Percentiles rank a stretch among this genome's conserved stretches.
Evolutionary conservation across 495 filamentous ascomycete genomes (phyloP).

Genomic region (Lasiosphaeria ovina): DNA sequence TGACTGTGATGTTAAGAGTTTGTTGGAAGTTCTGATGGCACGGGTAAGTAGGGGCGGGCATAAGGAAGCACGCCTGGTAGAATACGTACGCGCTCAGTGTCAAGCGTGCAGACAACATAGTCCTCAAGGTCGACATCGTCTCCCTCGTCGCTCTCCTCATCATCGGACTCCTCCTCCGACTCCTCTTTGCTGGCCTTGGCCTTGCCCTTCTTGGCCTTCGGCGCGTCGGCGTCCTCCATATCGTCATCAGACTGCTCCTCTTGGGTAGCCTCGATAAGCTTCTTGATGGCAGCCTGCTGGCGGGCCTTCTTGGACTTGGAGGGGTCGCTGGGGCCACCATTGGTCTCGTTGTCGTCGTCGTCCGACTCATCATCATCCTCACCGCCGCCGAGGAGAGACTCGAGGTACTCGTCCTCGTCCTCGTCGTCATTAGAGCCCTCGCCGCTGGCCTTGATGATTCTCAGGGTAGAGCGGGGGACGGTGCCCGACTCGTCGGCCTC

Average conservation of each 20-base stretch:
- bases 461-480: conserved; percentile 77
- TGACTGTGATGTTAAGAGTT: conserved; percentile 85
- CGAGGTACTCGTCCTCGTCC: conserved; percentile 55
- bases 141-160: conserved; percentile 56
- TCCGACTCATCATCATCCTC: conserved; percentile 59
- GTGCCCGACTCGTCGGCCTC: conserved; percentile 62
- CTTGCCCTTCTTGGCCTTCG: conserved; percentile 68
- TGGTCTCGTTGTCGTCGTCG: conserved; percentile 65
- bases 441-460: conserved; percentile 70
- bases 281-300: conserved; percentile 66
- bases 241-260: conserved; percentile 56
- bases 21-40: conserved; percentile 80
- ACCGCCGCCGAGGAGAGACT: conserved; percentile 53
- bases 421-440: conserved; percentile 59
- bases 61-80: neutral
- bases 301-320: conserved; percentile 80
- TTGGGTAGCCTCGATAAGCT: conserved; percentile 65
- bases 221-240: conserved; percentile 60
- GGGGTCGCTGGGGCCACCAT: conserved; percentile 87
- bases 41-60: conserved; percentile 31
- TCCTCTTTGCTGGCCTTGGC: conserved; percentile 69
- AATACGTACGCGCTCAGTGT: conserved; percentile 59
- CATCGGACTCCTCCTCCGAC: conserved; percentile 54
- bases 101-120: conserved; percentile 90
- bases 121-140: conserved; percentile 75